phyloP scores from a whole-genome alignment of 441 rosid genomes.

The Adansonia grandidieri region DNA sequence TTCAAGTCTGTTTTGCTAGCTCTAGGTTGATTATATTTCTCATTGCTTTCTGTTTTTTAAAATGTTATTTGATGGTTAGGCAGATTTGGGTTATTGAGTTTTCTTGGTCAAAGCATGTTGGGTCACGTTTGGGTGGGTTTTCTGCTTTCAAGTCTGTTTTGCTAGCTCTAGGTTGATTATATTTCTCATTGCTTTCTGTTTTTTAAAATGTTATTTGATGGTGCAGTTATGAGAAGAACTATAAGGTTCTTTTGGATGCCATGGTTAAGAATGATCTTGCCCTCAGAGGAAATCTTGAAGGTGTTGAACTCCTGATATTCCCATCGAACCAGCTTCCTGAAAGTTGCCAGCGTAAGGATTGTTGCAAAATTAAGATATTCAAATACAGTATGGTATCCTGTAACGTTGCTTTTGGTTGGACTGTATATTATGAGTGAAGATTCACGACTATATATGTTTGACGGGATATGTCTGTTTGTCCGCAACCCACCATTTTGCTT shows the following conservation, averaged over 20 bases:
- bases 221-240: conserved; percentile 78
- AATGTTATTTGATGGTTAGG: conserved; percentile 33
- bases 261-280: conserved; percentile 90
- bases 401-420: conserved; percentile 8
- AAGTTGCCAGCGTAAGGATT: conserved; percentile 79
- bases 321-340: conserved; percentile 92
- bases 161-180: too few relatives aligned
- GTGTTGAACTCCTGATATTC: conserved; percentile 80
- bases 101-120: too few relatives aligned
- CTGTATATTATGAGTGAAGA: conserved; percentile 4
- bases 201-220: conserved; percentile 28
- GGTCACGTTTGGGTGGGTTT: too few relatives aligned
- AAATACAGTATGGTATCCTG: conserved; percentile 15
- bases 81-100: too few relatives aligned
- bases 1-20: too few relatives aligned
- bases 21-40: not conserved
- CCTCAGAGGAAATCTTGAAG: conserved; percentile 73
- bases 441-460: not conserved
- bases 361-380: conserved; percentile 20
- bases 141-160: too few relatives aligned
- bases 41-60: conserved; percentile 18
- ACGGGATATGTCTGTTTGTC: not conserved
- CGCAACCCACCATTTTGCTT: not conserved
- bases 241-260: conserved; percentile 75
- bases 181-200: conserved; percentile 18